These are phyloP conservation scores for Pinguiococcus pyrenoidosus DNA, from an alignment of 108 stramenopile species.

Conservation along the genomic window DNA sequence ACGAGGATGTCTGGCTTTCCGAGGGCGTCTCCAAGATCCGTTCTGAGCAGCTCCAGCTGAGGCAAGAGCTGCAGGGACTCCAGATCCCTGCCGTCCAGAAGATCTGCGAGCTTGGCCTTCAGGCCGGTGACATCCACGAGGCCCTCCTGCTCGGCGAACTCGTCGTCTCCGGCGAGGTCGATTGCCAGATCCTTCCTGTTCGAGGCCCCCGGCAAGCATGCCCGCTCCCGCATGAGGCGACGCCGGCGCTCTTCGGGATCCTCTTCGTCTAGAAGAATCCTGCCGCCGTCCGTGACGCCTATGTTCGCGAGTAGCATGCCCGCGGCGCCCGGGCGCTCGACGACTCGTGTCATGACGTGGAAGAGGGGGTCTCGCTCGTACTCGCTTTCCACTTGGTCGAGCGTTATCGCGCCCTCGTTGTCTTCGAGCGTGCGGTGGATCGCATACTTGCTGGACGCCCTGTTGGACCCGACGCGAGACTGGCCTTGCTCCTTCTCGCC, in stretches of 20 bases:
- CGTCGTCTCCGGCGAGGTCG: too few relatives aligned
- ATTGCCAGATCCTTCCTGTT: too few relatives aligned
- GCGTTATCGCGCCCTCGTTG: slow-evolving; percentile 55
- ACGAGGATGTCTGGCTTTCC: too few relatives aligned
- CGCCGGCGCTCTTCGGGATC: too few relatives aligned
- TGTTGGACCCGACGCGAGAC: too few relatives aligned
- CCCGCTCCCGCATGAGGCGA: too few relatives aligned
- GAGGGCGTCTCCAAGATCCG: too few relatives aligned
- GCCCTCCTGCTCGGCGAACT: not conserved
- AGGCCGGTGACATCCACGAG: slow-evolving; percentile 8
- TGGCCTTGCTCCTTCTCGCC: slow-evolving; percentile 18
- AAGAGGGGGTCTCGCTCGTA: slow-evolving; percentile 91
- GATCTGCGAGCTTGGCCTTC: slow-evolving; percentile 2
- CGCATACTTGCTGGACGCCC: too few relatives aligned
- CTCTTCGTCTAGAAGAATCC: slow-evolving; percentile 82
- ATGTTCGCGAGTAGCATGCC: slow-evolving; percentile 87
- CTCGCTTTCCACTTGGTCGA: slow-evolving; percentile 74
- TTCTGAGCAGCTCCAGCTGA: too few relatives aligned
- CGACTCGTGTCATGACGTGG: slow-evolving; percentile 89
- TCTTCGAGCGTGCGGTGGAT: slow-evolving; percentile 13
- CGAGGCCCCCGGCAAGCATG: too few relatives aligned
- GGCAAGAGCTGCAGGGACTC: too few relatives aligned
- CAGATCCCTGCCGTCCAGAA: too few relatives aligned
- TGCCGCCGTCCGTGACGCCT: slow-evolving; percentile 65
- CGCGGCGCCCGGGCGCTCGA: slow-evolving; percentile 94